Conservation (phyloP, 1,139 yeast species). For the Blastobotrys illinoisensis region DNA sequence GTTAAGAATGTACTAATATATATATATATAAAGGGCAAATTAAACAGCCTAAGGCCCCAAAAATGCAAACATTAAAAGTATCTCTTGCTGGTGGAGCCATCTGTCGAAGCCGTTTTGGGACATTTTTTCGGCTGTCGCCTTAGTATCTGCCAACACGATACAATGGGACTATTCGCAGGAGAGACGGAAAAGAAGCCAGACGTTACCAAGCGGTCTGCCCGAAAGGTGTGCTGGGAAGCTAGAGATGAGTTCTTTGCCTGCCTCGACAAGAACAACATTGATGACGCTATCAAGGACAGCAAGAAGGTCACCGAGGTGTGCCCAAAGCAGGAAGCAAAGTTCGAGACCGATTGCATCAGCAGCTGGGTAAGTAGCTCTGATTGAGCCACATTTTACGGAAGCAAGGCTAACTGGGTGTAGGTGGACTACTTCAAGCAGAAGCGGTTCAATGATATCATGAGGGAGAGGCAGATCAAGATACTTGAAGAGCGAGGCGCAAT, state of each 20-base stretch:
- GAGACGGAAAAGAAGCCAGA: conserved; percentile 23
- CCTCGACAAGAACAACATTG: conserved; percentile 48
- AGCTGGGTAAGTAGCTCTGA: conserved; percentile 45
- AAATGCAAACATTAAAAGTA: too few species aligned
- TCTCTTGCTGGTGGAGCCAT: too few species aligned
- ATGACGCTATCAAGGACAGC: conserved; percentile 36
- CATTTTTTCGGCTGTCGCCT: neutral
- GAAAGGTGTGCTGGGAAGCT: conserved; percentile 63
- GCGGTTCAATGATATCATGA: conserved; percentile 52
- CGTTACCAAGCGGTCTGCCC: conserved; percentile 46
- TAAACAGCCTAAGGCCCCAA: too few species aligned
- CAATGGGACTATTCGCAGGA: conserved; percentile 16
- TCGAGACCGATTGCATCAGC: conserved; percentile 52
- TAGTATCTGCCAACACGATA: neutral
- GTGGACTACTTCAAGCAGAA: conserved; percentile 60
- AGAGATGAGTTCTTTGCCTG: conserved; percentile 57
- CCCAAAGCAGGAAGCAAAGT: conserved; percentile 40
- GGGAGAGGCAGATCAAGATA: conserved; percentile 46
- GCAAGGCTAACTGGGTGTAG: conserved; percentile 13
- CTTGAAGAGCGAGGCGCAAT: conserved; percentile 49
- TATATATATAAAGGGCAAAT: too few species aligned
- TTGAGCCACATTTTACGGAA: neutral
- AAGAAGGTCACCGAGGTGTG: conserved; percentile 37
- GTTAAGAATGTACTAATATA: too few species aligned
- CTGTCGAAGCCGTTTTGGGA: neutral